These are phyloP conservation scores for Mortierella sp. DNA, from an alignment of 371 early-diverging fungal species.

Conservation along the genomic window DNA sequence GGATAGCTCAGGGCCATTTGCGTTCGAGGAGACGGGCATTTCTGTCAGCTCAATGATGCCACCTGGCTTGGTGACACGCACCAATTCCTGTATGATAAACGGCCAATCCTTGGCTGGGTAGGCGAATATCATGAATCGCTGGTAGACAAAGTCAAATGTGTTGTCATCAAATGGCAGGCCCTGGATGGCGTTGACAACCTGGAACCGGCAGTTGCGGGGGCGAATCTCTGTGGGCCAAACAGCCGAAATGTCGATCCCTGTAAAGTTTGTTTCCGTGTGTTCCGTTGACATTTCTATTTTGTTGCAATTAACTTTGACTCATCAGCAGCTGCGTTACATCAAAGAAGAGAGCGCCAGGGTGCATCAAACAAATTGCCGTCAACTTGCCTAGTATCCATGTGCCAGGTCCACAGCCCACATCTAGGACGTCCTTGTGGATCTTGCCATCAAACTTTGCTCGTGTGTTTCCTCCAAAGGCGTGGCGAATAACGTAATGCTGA, in stretches of 20 bases:
- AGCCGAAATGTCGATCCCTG: slow-evolving; percentile 65
- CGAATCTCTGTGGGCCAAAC: slow-evolving; percentile 62
- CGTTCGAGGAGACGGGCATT: slow-evolving; percentile 27
- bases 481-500: slow-evolving; percentile 52
- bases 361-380: background rate
- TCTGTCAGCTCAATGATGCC: slow-evolving; percentile 68
- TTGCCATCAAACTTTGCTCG: slow-evolving; percentile 52
- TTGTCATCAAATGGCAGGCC: slow-evolving; percentile 67
- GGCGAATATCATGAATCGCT: slow-evolving; percentile 64
- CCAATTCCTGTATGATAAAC: slow-evolving; percentile 58
- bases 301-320: background rate
- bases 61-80: slow-evolving; percentile 66
- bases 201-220: slow-evolving; percentile 52
- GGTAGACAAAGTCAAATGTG: slow-evolving; percentile 68
- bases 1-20: slow-evolving; percentile 44
- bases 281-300: slow-evolving; percentile 66
- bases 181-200: slow-evolving; percentile 58
- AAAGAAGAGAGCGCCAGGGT: background rate
- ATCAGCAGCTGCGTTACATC: background rate
- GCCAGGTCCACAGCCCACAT: slow-evolving; percentile 67
- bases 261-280: slow-evolving; percentile 62
- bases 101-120: slow-evolving; percentile 63
- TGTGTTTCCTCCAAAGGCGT: slow-evolving; percentile 49
- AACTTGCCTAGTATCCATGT: slow-evolving; percentile 62
- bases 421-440: slow-evolving; percentile 55